Base-by-base conservation (phyloP, 2,329 filamentous ascomycete genomes). In the Botrytis fabae region DNA sequence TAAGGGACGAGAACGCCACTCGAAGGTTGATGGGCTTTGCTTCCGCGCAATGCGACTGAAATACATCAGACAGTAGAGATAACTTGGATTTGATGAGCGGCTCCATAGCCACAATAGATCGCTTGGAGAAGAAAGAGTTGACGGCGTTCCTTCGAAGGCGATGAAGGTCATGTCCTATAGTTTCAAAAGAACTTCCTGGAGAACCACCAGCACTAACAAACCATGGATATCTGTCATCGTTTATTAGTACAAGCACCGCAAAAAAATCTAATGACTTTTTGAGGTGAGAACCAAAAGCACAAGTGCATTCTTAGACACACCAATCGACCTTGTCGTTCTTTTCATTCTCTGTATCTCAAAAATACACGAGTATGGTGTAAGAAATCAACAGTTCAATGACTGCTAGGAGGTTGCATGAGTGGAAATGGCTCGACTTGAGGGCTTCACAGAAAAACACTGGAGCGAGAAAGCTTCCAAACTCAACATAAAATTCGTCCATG, bases 91-190 rank as follows among this genome's bases (percentile, higher is more conserved):
- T 51, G 25, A 79, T 77, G 1, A 75, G 51, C 14, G 77, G 76
- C 40, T 78, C 70, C 6, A 77, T 73, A 4, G 63, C 69, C 4
- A 68, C 68, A 16, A 77, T 73, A 18, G 71, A 75, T 35, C 65
- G 73, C 40, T 70, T 76, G 8, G 74, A 77, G 57, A 79, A 79
- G 72, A 77, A 79, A 7, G 75, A 73, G 42, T 74, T 77, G 40
- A 79, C 42, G 7, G 77, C 75, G n/a, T 69, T 69, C 35, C 78
- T 64, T 16, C 78, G 69, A 14, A 75, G 64, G 28, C 75, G 75
- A 70, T 78, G 78, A 14, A 72, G 46, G 51, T 77, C 76, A 62
- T 79, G 78, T n/a, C 62, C 42, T 20, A 73, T 64, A 12, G 76
- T 69, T 20, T 72, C 63, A 10, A 72, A 72, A 7, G 12, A 8